These are phyloP conservation scores for Curvularia sp. DNA, from an alignment of 2,329 filamentous ascomycete species.

Conservation along the genomic window DNA sequence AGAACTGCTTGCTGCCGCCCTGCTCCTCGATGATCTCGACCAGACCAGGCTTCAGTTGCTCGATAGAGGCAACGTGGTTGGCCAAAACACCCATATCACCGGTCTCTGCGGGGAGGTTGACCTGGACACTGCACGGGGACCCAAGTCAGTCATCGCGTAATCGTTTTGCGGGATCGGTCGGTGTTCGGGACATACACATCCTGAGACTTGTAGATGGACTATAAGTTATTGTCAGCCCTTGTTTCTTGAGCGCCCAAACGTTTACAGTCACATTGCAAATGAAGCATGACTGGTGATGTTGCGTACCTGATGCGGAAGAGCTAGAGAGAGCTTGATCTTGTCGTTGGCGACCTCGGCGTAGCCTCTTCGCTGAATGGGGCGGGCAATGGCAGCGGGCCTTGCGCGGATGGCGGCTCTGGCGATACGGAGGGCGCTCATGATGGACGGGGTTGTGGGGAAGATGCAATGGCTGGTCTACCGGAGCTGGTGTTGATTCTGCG, in stretches of 20 bases:
- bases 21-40: constrained; percentile 95
- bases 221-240: constrained; percentile 37
- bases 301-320: constrained; percentile 97
- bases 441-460: constrained; percentile 46
- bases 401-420: constrained; percentile 88
- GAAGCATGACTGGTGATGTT: constrained; percentile 22
- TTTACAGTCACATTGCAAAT: constrained; percentile 9
- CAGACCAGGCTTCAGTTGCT: constrained; percentile 97
- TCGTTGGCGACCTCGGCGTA: constrained; percentile 71
- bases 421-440: constrained; percentile 94
- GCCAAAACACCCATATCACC: constrained; percentile 99
- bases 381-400: constrained; percentile 75
- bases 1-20: constrained; percentile 93
- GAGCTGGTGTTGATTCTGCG: constrained; percentile 39
- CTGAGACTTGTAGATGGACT: constrained; percentile 74
- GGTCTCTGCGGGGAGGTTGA: constrained; percentile 97
- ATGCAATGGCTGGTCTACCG: constrained; percentile 50
- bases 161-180: constrained; percentile 34
- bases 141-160: constrained; percentile 42
- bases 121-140: constrained; percentile 74
- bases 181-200: constrained; percentile 67
- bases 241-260: not conserved
- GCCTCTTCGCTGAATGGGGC: constrained; percentile 81
- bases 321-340: constrained; percentile 94
- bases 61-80: constrained; percentile 98